Evolutionary conservation across 2,329 filamentous ascomycete species (phyloP), one percentile per base, ranked within the genome.

Genomic region (Mycosphaerella arachidis): DNA sequence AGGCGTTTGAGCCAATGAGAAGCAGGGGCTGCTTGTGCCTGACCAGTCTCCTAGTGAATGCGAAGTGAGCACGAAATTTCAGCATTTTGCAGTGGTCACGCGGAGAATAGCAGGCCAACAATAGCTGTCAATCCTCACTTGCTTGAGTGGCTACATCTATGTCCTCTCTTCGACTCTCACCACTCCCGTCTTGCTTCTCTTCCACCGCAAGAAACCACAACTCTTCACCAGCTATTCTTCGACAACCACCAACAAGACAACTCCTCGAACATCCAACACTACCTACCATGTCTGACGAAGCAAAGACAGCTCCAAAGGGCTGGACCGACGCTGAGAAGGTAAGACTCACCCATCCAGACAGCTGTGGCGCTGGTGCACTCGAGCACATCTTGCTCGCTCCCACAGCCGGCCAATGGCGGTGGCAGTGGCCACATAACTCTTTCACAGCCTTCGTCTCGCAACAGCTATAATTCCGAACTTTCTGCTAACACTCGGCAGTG

Each of bases 281-380:
- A 24, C 24, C 24, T 24, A 24, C 24, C 24, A 69, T 70, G 67
- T 62, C 67, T 53, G 63, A 67, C 4, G 58, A 53, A 30, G 51
- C 51, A 30, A 62, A 55, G 37, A 53, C 57, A 6, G 45, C 20
- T 37, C 37, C 55, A 35, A 66, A 65, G 27, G 58, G 57, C 37
- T 72, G 71, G 70, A 71, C 66, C 53, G 71, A 72, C n/a, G 58
- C 60, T 16, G 70, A 73, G 57, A 72, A 72, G 68, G 70, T 70
- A 50, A 48, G 33, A 40, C 13, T 40, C 48, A 43, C 13, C 40
- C n/a, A n/a, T n/a, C n/a, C n/a, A 7, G 40, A 18, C 16, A 48
- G 31, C 20, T 27, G n/a, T 29, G 18, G 29, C 48, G 29, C 29
- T 20, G 29, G 9, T 29, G 48, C 24, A 24, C 24, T 24, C 24